A percentile compares a stretch with the other conserved stretches of the same genome.
Conservation (phyloP, 495 filamentous ascomycete genomes). For the Pyrenopolyporus hunteri region DNA sequence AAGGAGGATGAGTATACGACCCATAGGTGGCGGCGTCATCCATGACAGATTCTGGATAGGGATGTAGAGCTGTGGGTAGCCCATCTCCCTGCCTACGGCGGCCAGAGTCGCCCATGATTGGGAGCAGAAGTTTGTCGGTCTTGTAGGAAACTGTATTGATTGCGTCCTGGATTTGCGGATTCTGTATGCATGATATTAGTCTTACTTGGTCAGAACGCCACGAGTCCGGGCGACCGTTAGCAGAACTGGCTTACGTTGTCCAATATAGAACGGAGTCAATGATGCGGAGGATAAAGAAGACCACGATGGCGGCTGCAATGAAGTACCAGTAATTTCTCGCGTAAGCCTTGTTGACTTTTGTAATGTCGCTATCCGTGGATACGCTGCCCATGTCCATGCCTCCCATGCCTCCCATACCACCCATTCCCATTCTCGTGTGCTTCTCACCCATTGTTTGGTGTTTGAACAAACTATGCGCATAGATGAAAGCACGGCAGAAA, state of each 20-base stretch:
- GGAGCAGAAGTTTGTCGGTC: conserved; percentile 64
- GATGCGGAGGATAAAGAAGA: conserved; percentile 44
- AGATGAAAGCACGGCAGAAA: background rate
- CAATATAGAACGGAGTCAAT: conserved; percentile 47
- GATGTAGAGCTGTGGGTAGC: conserved; percentile 66
- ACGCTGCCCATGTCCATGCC: conserved; percentile 46
- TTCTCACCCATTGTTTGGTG: background rate
- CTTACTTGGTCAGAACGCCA: background rate
- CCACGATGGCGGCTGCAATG: conserved; percentile 48
- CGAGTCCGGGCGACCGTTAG: background rate
- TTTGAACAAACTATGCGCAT: background rate
- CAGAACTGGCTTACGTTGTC: conserved; percentile 40
- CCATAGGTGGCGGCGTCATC: conserved; percentile 63
- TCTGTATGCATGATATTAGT: conserved; percentile 38
- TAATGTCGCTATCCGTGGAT: conserved; percentile 20
- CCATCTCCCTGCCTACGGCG: conserved; percentile 69
- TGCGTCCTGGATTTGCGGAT: conserved; percentile 45
- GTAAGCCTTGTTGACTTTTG: conserved; percentile 45
- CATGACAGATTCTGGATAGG: conserved; percentile 54
- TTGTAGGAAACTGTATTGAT: conserved; percentile 63
- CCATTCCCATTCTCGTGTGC: conserved; percentile 39
- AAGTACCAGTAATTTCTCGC: conserved; percentile 60
- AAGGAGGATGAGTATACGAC: conserved; percentile 58
- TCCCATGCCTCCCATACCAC: conserved; percentile 37
- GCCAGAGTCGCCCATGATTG: conserved; percentile 68